A percentile compares a stretch with the other conserved stretches of the same genome.
These are phyloP conservation scores for Cyberlindnera suaveolens DNA, from an alignment of 805 yeast genomes.

Conservation along the genomic window DNA sequence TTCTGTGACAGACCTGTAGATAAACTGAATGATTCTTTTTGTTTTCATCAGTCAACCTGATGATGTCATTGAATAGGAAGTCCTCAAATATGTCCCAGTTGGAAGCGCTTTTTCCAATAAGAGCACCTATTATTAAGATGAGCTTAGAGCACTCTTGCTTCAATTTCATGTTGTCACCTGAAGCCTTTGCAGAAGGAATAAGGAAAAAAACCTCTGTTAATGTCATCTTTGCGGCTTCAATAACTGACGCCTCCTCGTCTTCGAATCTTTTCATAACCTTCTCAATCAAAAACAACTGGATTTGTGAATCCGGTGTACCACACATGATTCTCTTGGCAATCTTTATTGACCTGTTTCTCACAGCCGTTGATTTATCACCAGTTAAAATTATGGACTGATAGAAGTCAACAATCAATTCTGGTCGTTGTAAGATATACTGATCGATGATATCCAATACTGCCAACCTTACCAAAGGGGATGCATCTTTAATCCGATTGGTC, in stretches of 20 bases:
- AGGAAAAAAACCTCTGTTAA: slow-evolving; percentile 35
- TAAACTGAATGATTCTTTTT: slow-evolving; percentile 11
- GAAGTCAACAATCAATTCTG: slow-evolving; percentile 41
- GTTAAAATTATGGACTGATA: slow-evolving; percentile 32
- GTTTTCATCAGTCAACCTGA: slow-evolving; percentile 25
- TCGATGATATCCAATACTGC: slow-evolving; percentile 66
- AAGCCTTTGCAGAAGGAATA: slow-evolving; percentile 1
- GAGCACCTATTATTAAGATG: slow-evolving; percentile 27
- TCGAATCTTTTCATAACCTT: slow-evolving; percentile 49
- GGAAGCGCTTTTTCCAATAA: slow-evolving; percentile 32
- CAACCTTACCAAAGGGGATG: slow-evolving; percentile 68
- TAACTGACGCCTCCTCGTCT: slow-evolving; percentile 62
- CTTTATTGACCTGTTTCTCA: slow-evolving; percentile 56
- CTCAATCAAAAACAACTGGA: slow-evolving; percentile 40
- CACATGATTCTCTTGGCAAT: slow-evolving; percentile 44
- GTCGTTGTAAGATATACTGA: slow-evolving; percentile 37
- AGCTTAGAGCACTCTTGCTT: slow-evolving; percentile 4
- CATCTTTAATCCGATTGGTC: slow-evolving; percentile 44
- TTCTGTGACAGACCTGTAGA: slow-evolving; percentile 17
- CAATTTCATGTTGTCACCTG: not conserved
- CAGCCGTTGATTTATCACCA: slow-evolving; percentile 56
- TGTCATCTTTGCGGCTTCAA: slow-evolving; percentile 33
- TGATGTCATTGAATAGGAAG: slow-evolving; percentile 40
- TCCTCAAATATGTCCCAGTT: slow-evolving; percentile 39
- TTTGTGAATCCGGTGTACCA: slow-evolving; percentile 23